Conservation (phyloP, 1,139 yeast species). For the Yarrowia galli region DNA sequence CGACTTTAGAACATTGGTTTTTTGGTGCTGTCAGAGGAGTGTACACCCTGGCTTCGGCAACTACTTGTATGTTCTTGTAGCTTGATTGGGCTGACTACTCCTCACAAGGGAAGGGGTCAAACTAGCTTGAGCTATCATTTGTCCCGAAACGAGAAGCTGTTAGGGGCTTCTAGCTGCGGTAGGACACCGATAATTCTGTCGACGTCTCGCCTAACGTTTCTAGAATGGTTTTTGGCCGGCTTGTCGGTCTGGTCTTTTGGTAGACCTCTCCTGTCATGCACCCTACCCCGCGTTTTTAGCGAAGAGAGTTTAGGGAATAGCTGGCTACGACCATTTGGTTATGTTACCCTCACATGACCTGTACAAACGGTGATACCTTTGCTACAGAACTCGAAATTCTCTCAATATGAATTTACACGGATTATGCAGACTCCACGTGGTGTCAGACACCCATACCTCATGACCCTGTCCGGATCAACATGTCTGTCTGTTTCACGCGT, state of each 20-base stretch:
- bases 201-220: background rate
- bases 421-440: background rate
- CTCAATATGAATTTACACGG: background rate
- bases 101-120: no score
- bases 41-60: no score
- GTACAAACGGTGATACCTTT: background rate
- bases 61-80: no score
- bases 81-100: no score
- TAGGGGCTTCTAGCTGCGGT: background rate
- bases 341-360: background rate
- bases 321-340: no score
- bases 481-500: slow-evolving; percentile 5
- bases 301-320: background rate
- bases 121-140: background rate
- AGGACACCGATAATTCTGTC: background rate
- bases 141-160: background rate
- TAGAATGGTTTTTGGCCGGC: background rate
- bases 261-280: slow-evolving; percentile 15
- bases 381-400: background rate
- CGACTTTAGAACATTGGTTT: slow-evolving; percentile 12
- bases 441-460: background rate
- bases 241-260: background rate
- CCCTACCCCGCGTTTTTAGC: slow-evolving; percentile 19
- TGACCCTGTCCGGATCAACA: background rate
- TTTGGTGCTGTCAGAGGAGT: no score